phyloP scores from a whole-genome alignment of 2,329 filamentous ascomycete genomes.

The Pseudogymnoascus sp. region DNA sequence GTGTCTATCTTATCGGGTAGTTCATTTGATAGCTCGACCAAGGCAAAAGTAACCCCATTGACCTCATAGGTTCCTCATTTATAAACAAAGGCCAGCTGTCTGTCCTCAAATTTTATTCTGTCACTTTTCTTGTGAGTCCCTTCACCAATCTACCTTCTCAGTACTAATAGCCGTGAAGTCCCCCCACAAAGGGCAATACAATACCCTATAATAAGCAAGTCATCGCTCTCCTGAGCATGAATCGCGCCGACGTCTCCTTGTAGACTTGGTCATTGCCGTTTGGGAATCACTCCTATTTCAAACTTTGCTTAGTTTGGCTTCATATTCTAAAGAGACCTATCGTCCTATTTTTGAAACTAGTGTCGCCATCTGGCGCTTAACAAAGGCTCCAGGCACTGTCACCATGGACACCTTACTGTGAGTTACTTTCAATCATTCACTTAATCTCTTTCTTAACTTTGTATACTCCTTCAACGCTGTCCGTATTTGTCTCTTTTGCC shows the following conservation, averaged over 20 bases:
- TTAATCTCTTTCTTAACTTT: neutral
- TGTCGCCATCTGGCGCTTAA: neutral
- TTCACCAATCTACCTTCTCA: neutral
- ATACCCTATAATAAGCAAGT: neutral
- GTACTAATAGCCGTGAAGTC: neutral
- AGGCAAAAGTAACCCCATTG: neutral
- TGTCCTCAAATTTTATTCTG: neutral
- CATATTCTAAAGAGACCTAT: neutral
- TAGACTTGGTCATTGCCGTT: neutral
- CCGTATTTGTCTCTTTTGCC: neutral
- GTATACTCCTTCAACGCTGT: neutral
- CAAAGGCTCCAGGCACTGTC: neutral
- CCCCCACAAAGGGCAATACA: neutral
- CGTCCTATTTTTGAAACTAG: neutral
- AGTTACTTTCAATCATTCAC: constrained; percentile 21
- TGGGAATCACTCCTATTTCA: neutral
- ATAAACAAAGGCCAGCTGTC: neutral
- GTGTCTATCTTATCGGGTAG: neutral
- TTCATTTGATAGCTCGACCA: constrained; percentile 8
- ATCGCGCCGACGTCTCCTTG: neutral
- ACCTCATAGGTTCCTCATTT: constrained; percentile 5
- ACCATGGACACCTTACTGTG: constrained; percentile 42
- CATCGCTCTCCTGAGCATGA: neutral
- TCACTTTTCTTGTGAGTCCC: neutral
- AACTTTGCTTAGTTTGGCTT: neutral